phyloP scores from a whole-genome alignment of 2,329 filamentous ascomycete genomes.

The Phaeosphaeria sp. region DNA sequence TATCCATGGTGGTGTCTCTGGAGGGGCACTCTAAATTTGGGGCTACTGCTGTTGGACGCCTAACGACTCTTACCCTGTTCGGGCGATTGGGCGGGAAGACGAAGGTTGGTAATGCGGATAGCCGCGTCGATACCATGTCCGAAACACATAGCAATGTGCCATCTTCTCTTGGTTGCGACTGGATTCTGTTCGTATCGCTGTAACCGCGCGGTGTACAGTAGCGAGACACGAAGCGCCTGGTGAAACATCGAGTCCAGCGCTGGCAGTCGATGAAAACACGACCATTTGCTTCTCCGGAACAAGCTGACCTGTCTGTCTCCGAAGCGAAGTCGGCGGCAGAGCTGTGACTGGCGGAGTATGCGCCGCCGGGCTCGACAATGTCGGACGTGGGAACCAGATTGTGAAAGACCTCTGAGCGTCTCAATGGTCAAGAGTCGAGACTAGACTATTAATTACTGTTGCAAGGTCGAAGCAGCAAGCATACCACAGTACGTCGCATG shows the following conservation, averaged over 20 bases:
- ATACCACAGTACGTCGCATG: no score
- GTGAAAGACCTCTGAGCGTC: neutral
- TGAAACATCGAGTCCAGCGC: constrained; percentile 24
- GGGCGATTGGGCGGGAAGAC: neutral
- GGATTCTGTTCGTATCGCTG: neutral
- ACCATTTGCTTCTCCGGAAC: constrained; percentile 23
- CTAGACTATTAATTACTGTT: no score
- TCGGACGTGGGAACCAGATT: neutral
- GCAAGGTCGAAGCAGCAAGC: neutral
- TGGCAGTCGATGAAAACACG: constrained; percentile 10
- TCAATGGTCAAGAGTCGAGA: neutral
- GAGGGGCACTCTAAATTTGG: constrained; percentile 10
- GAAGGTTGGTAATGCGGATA: neutral
- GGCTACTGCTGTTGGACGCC: neutral
- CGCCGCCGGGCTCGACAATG: constrained; percentile 1
- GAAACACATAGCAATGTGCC: constrained; percentile 1
- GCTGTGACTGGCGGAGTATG: constrained; percentile 6
- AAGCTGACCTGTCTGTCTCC: constrained; percentile 18
- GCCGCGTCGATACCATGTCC: neutral
- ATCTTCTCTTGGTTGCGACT: constrained; percentile 1
- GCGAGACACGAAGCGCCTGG: constrained; percentile 19
- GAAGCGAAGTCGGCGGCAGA: constrained; percentile 16
- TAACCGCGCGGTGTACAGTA: constrained; percentile 7
- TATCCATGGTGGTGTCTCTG: neutral
- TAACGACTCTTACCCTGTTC: constrained; percentile 1